These are phyloP conservation scores for Rhizopogon vesiculosus DNA, from an alignment of 768 basidiomycete species.

Conservation along the genomic window DNA sequence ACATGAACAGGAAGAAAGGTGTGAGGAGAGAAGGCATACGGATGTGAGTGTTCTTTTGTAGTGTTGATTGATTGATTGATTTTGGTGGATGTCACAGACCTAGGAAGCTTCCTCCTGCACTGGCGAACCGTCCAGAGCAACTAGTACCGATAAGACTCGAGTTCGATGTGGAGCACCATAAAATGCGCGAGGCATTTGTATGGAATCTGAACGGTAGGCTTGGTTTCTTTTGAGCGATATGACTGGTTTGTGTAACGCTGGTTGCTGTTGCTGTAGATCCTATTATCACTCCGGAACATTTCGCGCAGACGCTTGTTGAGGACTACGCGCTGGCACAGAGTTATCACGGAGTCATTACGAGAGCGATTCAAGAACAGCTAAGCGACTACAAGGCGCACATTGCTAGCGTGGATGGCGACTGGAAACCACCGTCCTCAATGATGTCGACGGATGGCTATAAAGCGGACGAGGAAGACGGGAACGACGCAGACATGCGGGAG, in stretches of 20 bases:
- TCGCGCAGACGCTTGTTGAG: conserved; percentile 87
- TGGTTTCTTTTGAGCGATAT: not conserved
- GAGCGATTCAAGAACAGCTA: conserved; percentile 86
- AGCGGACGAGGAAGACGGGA: conserved; percentile 23
- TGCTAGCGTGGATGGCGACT: conserved; percentile 46
- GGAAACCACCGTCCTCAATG: conserved; percentile 13
- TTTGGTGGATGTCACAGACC: conserved; percentile 40
- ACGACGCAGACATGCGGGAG: conserved; percentile 13
- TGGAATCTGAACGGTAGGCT: conserved; percentile 93
- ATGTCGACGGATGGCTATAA: conserved; percentile 15
- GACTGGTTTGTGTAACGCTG: not conserved
- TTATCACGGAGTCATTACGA: conserved; percentile 65
- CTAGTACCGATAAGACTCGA: conserved; percentile 96
- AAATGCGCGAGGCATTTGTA: conserved; percentile 93
- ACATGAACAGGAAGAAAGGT: conserved; percentile 39
- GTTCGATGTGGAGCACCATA: conserved; percentile 91
- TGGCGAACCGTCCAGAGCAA: conserved; percentile 65
- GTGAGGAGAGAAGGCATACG: conserved; percentile 65
- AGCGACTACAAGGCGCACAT: conserved; percentile 73
- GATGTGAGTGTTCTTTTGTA: conserved; percentile 52
- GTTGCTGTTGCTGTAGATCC: conserved; percentile 51
- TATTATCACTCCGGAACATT: conserved; percentile 82
- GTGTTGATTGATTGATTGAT: not conserved
- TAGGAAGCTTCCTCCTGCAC: conserved; percentile 47
- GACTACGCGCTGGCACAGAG: conserved; percentile 75